phyloP scores from a whole-genome alignment of 164 flowering plant species.

The Aristolochia californica region DNA sequence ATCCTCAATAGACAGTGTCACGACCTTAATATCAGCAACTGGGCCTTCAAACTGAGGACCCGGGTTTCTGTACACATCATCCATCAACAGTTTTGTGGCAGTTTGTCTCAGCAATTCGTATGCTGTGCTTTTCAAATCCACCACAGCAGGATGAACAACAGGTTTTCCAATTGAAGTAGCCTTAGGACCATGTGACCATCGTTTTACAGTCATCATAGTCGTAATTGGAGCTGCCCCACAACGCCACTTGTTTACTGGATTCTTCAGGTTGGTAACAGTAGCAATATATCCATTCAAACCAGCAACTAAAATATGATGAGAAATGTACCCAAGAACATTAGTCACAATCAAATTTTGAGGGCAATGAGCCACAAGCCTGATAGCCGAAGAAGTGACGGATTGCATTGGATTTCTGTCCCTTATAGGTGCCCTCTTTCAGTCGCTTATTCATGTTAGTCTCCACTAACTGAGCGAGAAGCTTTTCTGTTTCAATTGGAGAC shows the following conservation, averaged over 20 bases:
- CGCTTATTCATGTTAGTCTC: constrained; percentile 78
- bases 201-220: constrained; percentile 94
- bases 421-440: constrained; percentile 92
- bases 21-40: constrained; percentile 77
- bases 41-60: constrained; percentile 99
- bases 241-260: constrained; percentile 86
- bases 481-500: constrained; percentile 99
- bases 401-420: constrained; percentile 94
- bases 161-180: constrained; percentile 94
- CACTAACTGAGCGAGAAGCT: too few species aligned
- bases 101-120: constrained; percentile 76
- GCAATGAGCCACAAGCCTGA: too few species aligned
- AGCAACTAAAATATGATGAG: too few species aligned
- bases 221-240: constrained; percentile 99
- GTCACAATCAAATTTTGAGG: too few species aligned
- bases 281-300: constrained; percentile 97
- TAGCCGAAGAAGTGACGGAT: constrained; percentile 98
- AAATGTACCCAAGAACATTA: too few species aligned
- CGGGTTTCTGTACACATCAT: constrained; percentile 94
- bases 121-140: constrained; percentile 90
- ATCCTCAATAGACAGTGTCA: constrained; percentile 85
- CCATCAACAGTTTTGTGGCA: constrained; percentile 57
- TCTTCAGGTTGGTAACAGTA: constrained; percentile 83
- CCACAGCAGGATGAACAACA: constrained; percentile 77
- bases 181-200: constrained; percentile 63